These are phyloP conservation scores for Cytospora chrysosperma DNA, from an alignment of 2,329 filamentous ascomycete genomes.

Conservation along the genomic window DNA sequence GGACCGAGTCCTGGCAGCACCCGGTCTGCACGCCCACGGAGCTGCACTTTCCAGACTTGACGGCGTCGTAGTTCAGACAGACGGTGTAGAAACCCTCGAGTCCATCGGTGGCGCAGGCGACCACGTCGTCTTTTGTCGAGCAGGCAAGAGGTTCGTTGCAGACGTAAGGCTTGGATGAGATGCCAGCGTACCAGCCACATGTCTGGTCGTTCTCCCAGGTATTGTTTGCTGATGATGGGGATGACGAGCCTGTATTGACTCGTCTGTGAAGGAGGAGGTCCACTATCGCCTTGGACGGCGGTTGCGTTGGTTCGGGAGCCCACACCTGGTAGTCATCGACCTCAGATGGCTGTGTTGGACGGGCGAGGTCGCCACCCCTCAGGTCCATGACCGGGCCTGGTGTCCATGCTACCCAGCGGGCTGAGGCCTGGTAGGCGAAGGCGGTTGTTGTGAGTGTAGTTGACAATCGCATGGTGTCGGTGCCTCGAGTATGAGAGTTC, in stretches of 20 bases:
- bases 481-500: background rate
- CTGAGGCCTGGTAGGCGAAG: constrained; percentile 7
- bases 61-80: constrained; percentile 38
- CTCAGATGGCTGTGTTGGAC: constrained; percentile 13
- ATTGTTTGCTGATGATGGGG: constrained; percentile 16
- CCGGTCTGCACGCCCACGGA: constrained; percentile 33
- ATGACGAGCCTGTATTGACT: constrained; percentile 12
- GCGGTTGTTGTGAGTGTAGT: constrained; percentile 7
- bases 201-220: constrained; percentile 30
- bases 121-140: constrained; percentile 34
- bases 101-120: constrained; percentile 36
- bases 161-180: constrained; percentile 26
- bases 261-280: constrained; percentile 26
- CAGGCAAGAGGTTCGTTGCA: constrained; percentile 25
- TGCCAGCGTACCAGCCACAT: constrained; percentile 31
- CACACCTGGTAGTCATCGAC: background rate
- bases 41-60: constrained; percentile 31
- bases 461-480: constrained; percentile 19
- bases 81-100: constrained; percentile 34
- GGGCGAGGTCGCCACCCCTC: constrained; percentile 11
- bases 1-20: constrained; percentile 36
- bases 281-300: constrained; percentile 23
- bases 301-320: constrained; percentile 16
- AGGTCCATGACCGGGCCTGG: constrained; percentile 13
- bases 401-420: constrained; percentile 15